phyloP scores from a whole-genome alignment of 805 yeast species.

The Suhomyces tanzawaensis region DNA sequence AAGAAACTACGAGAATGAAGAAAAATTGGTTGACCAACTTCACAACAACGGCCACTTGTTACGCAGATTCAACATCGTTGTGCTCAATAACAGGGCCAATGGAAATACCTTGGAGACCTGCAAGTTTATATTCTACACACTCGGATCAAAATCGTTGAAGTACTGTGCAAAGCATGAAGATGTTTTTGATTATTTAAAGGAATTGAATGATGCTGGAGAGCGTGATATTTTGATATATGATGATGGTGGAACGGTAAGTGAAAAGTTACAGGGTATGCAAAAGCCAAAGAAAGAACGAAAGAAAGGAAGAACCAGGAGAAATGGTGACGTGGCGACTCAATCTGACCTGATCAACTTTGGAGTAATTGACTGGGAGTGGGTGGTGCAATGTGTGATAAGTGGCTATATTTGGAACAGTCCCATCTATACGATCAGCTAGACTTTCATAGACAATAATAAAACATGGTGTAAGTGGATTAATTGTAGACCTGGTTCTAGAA shows the following conservation, averaged over 20 bases:
- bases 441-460: background rate
- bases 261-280: background rate
- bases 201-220: conserved; percentile 6
- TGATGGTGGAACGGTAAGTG: conserved; percentile 13
- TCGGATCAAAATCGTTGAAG: conserved; percentile 38
- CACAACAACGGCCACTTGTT: conserved; percentile 38
- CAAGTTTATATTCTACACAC: conserved; percentile 44
- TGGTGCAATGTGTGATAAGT: conserved; percentile 58
- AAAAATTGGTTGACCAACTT: conserved; percentile 39
- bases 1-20: conserved; percentile 30
- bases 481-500: background rate
- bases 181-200: conserved; percentile 6
- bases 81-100: conserved; percentile 29
- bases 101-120: conserved; percentile 32
- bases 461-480: background rate
- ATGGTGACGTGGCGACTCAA: background rate
- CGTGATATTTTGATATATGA: conserved; percentile 25
- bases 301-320: background rate
- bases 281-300: background rate
- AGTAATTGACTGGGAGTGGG: conserved; percentile 62
- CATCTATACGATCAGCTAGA: conserved; percentile 6
- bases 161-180: conserved; percentile 10
- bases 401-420: conserved; percentile 30
- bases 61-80: conserved; percentile 28
- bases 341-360: conserved; percentile 14